Conservation (phyloP, 495 filamentous ascomycete species). For the Penicillium nucicola region DNA sequence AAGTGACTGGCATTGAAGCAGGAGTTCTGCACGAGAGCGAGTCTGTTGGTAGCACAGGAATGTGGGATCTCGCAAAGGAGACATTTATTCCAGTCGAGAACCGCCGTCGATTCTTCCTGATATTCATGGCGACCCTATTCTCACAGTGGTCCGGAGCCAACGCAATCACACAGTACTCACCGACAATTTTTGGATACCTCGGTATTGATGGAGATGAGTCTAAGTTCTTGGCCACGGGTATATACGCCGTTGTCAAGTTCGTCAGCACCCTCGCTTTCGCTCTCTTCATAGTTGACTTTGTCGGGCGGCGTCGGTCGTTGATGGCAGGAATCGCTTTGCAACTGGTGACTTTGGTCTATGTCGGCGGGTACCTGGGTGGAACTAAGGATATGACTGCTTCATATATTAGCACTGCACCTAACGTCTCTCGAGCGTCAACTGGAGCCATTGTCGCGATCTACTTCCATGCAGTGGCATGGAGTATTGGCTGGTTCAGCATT, state of each 20-base stretch:
- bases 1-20: no score
- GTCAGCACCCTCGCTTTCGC: constrained; percentile 54
- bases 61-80: constrained; percentile 59
- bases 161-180: constrained; percentile 27
- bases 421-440: constrained; percentile 28
- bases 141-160: constrained; percentile 30
- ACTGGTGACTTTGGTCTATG: constrained; percentile 15
- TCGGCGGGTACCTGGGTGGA: constrained; percentile 16
- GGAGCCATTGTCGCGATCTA: constrained; percentile 56
- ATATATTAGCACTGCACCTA: constrained; percentile 8
- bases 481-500: constrained; percentile 62
- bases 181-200: constrained; percentile 28
- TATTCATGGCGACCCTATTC: constrained; percentile 24
- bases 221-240: constrained; percentile 38
- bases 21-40: constrained; percentile 60
- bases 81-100: constrained; percentile 61
- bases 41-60: constrained; percentile 47
- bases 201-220: constrained; percentile 32
- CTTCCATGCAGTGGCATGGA: constrained; percentile 57
- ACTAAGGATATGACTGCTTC: constrained; percentile 8
- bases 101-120: constrained; percentile 51
- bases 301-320: constrained; percentile 57
- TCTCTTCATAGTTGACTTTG: constrained; percentile 60
- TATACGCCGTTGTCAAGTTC: constrained; percentile 45
- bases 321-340: constrained; percentile 22